Conservation (phyloP, 768 basidiomycete species). For the Agaricus bisporus region DNA sequence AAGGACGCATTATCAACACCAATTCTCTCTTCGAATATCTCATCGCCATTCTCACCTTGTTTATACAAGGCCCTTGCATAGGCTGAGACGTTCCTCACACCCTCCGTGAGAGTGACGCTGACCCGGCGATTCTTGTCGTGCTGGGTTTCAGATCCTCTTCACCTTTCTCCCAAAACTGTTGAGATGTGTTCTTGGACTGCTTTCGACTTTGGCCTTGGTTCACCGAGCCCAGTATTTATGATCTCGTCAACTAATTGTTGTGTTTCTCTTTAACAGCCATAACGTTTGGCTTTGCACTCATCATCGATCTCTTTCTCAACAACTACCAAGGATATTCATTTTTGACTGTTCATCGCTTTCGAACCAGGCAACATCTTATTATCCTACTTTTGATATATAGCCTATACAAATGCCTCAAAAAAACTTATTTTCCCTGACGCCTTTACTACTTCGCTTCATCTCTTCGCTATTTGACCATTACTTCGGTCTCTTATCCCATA, state of each 20-base stretch:
- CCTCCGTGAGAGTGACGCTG: constrained; percentile 1
- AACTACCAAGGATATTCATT: constrained; percentile 6
- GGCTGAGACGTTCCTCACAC: neutral
- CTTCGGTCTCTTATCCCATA: constrained; percentile 14
- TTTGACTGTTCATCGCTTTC: neutral
- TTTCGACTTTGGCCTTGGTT: constrained; percentile 5
- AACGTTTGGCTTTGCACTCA: constrained; percentile 2
- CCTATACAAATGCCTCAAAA: constrained; percentile 3
- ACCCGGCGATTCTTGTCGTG: neutral
- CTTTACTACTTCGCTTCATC: constrained; percentile 28
- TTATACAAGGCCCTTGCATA: neutral
- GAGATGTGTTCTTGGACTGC: constrained; percentile 12
- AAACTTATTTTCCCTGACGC: constrained; percentile 17
- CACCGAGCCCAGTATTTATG: constrained; percentile 10
- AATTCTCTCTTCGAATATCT: neutral
- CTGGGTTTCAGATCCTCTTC: too few relatives aligned
- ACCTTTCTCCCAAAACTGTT: constrained; percentile 6
- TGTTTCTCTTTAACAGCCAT: constrained; percentile 3
- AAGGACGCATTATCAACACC: constrained; percentile 9
- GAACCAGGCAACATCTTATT: constrained; percentile 8
- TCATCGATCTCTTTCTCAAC: constrained; percentile 3
- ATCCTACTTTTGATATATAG: constrained; percentile 7
- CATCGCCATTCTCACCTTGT: neutral
- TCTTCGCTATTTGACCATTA: constrained; percentile 21
- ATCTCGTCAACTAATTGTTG: constrained; percentile 10